A percentile compares a stretch with the other conserved stretches of the same genome.
Evolutionary conservation across 495 filamentous ascomycete species (phyloP).

Genomic region (Sordaria brevicollis): DNA sequence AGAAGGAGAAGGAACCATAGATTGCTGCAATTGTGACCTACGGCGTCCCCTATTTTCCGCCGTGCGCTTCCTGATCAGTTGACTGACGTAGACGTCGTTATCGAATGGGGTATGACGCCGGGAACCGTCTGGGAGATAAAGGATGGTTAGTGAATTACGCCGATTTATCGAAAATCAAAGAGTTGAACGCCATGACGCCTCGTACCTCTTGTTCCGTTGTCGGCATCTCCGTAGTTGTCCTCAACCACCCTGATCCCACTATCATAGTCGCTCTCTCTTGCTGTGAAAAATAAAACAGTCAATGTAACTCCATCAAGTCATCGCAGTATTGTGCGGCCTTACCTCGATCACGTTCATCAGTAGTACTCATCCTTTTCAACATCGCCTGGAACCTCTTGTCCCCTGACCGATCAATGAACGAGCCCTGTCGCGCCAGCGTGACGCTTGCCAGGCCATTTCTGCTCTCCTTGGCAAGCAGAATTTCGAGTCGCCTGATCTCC

Average conservation of each 20-base stretch:
- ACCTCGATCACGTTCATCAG: constrained; percentile 3
- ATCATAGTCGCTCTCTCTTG: background rate
- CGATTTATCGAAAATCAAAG: background rate
- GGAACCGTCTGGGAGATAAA: background rate
- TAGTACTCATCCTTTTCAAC: constrained; percentile 18
- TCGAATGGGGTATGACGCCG: background rate
- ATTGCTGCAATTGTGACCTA: background rate
- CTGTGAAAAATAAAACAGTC: background rate
- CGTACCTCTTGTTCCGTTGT: background rate
- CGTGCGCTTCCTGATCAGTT: constrained; percentile 9
- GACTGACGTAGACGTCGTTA: constrained; percentile 11
- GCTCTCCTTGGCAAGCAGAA: constrained; percentile 33
- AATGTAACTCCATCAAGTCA: background rate
- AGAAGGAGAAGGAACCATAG: background rate
- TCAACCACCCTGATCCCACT: background rate
- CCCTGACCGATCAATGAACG: constrained; percentile 26
- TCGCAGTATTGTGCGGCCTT: background rate
- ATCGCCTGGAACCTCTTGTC: constrained; percentile 23
- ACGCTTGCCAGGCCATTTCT: constrained; percentile 38
- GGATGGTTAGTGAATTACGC: background rate
- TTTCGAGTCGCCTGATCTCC: constrained; percentile 40
- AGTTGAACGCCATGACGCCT: background rate
- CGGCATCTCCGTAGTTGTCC: background rate
- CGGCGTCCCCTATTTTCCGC: background rate
- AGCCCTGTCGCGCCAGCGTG: constrained; percentile 31